Conservation (phyloP, 1,284 basidiomycete genomes). For the Sporisorium exsertum region DNA sequence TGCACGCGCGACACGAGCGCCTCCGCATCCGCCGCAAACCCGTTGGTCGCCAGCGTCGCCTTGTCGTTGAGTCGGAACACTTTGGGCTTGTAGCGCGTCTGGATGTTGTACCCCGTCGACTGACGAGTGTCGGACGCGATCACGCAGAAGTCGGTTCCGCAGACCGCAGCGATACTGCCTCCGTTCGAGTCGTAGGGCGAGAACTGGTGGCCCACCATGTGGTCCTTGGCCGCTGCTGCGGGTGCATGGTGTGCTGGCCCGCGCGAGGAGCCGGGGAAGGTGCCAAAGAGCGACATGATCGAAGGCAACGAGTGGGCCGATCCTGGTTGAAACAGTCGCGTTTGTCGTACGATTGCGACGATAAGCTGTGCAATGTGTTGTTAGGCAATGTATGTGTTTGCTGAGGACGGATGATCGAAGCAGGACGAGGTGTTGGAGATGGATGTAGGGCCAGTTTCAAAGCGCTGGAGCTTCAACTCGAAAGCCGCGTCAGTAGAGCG, state of each 20-base stretch:
- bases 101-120: slow-evolving; percentile 68
- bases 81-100: slow-evolving; percentile 69
- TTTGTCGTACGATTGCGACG: background rate
- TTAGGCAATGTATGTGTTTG: background rate
- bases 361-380: background rate
- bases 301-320: background rate
- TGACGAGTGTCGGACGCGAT: slow-evolving; percentile 68
- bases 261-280: slow-evolving; percentile 46
- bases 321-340: background rate
- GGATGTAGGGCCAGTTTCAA: slow-evolving; percentile 22
- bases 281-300: slow-evolving; percentile 50
- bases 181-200: slow-evolving; percentile 67
- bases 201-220: slow-evolving; percentile 65
- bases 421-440: slow-evolving; percentile 20
- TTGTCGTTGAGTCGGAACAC: slow-evolving; percentile 68
- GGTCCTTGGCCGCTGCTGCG: slow-evolving; percentile 32
- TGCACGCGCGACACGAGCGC: slow-evolving; percentile 62
- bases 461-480: background rate
- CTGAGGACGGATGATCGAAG: background rate
- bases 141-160: slow-evolving; percentile 67
- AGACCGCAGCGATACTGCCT: slow-evolving; percentile 67
- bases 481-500: slow-evolving; percentile 23
- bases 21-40: slow-evolving; percentile 68
- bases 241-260: slow-evolving; percentile 17
- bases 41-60: slow-evolving; percentile 66